Base-by-base conservation (phyloP, 805 yeast species). In the Kuraishia molischiana region DNA sequence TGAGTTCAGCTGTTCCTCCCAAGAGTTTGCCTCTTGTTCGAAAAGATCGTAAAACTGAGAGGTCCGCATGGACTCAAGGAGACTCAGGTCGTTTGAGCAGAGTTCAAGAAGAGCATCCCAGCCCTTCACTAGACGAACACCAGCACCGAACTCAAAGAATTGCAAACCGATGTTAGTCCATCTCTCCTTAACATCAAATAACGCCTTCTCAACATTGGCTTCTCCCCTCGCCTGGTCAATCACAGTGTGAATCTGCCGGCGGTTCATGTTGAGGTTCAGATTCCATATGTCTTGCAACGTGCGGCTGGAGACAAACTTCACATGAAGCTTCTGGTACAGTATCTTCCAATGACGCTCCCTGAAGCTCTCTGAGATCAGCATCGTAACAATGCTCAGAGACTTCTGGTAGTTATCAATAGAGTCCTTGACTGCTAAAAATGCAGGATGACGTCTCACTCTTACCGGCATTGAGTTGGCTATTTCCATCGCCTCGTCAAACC, bases 161-260 rank as follows among this genome's bases (percentile, higher is more conserved):
- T 74, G 79, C 40, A 85, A 73, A 0, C 66, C 50, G 4, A 66
- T 58, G 0, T 46, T 44, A 0, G 58, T 44, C 97, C 97, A 89
- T 3, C 59, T 67, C 0, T 53, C 56, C 37, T 66, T 64, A 11
- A 87, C 72, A 2, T 56, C 49, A 1, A 46, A 47, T 5, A 90
- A 51, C 4, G 78, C 70, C 9, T 68, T 72, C 37, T 81, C 84
- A 2, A 90, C 59, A 0, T 72, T 62, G 41, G 70, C 65, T 50
- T 90, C 97, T 3, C 85, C 81, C 41, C 72, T 74, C 0, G 97
- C 96, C 40, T 69, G 72, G 1, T 65, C 64, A 2, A 85, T 46
- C 0, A 81, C 54, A 0, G 68, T 56, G 29, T 66, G 67, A 5
- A 89, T 58, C 0, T 51, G 41, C 2, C 45, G 44, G 33, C 70